Base-by-base conservation (phyloP, 2,329 filamentous ascomycete genomes). In the Fusarium anthophilum region DNA sequence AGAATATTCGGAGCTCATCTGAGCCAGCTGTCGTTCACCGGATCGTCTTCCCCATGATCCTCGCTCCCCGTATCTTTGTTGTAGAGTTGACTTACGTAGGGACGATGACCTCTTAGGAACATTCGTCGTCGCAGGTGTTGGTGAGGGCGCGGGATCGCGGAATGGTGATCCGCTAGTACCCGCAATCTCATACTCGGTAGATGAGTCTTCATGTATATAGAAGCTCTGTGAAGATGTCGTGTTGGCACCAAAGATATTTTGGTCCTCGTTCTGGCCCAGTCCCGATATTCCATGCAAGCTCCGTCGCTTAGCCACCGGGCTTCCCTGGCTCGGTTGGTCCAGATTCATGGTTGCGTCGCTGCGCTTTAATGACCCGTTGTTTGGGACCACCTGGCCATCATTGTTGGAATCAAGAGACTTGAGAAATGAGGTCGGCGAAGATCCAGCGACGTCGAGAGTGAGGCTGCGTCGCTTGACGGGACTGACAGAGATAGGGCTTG, bases 311-410 rank as follows among this genome's bases (percentile, higher is more conserved):
- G 95, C 94, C 68, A 96, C 93, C 2, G 96, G 96, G 79, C 94
- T 98, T 76, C 93, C 93, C 63, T 93, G 87, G 77, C 89, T 92
- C 35, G 91, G 87, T 73, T 94, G 92, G 78, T 97, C 95, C 55
- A 97, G 85, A 78, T 94, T 94, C 93, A 97, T 96, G 58, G 92
- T 92, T 48, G 93, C 92, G 84, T 98, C 96, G 79, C 93, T 96
- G 77, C 96, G 91, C 87, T 98, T 98, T 76, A 98, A 85, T 10
- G 96, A 95, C 80, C 96, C 98, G 11, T 92, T 91, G 39, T 77
- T 80, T 41, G 80, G 74, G 54, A 78, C 73, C 80, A 81, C 80
- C 61, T 76, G 77, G 62, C 70, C 70, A 37, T 83, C 80, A 57
- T 62, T 76, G 54, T 82, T 84, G 24, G 81, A 81, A 58, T 90